Conservation (phyloP, 2,329 filamentous ascomycete genomes). For the Fusarium praegraminearum region DNA sequence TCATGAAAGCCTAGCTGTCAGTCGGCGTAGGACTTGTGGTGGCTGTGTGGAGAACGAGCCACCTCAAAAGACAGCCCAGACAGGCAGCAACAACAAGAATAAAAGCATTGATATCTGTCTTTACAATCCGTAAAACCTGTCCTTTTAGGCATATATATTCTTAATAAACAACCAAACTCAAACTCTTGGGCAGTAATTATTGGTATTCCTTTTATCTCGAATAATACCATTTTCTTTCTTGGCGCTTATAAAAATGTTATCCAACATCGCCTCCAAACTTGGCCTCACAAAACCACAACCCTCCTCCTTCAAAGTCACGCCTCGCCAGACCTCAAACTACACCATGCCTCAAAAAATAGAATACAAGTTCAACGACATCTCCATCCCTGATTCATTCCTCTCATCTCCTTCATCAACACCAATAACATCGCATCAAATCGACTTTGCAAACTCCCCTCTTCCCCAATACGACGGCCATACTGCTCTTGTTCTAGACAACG, state of each 20-base stretch:
- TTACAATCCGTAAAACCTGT: neutral
- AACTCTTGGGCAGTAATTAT: no score
- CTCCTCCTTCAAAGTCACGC: conserved; percentile 1
- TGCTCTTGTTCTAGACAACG: conserved; percentile 71
- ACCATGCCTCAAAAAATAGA: neutral
- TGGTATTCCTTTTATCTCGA: neutral
- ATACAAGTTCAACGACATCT: conserved; percentile 52
- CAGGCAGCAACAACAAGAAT: conserved; percentile 30
- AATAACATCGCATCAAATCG: conserved; percentile 59
- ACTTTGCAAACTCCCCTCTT: conserved; percentile 63
- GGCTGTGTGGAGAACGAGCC: conserved; percentile 15
- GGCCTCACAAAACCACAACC: conserved; percentile 27
- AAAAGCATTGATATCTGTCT: conserved; percentile 8
- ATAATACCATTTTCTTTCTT: neutral
- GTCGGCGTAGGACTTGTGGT: conserved; percentile 27
- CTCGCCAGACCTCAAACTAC: conserved; percentile 13
- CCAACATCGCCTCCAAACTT: conserved; percentile 41
- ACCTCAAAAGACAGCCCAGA: neutral
- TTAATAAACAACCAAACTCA: neutral
- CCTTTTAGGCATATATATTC: neutral
- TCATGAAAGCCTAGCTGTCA: conserved; percentile 14
- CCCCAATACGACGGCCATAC: conserved; percentile 64
- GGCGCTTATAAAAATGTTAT: conserved; percentile 37
- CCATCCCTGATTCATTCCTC: conserved; percentile 61
- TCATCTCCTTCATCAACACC: conserved; percentile 52